Evolutionary conservation across 352 stramenopile genomes (phyloP).

Genomic region (Globisporangium abappressorium): DNA sequence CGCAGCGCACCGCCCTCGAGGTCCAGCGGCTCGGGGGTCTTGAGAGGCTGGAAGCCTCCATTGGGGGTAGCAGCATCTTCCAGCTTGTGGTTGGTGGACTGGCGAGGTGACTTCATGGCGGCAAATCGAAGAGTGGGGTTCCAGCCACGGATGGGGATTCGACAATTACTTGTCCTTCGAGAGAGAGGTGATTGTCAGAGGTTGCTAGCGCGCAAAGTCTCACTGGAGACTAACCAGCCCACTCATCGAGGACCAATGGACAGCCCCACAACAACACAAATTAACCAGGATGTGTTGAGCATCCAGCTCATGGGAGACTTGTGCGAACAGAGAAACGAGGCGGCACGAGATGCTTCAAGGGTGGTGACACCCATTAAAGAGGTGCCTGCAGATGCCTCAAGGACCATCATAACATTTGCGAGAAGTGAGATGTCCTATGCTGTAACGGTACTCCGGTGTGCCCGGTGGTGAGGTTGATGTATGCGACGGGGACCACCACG

Average conservation of each 20-base stretch:
- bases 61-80: neutral
- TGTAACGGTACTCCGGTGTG: neutral
- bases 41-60: slow-evolving; percentile 8
- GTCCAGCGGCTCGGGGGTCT: slow-evolving; percentile 5
- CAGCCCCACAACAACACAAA: neutral
- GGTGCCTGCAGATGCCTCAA: neutral
- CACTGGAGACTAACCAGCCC: too few relatives aligned
- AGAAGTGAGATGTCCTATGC: neutral
- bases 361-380: neutral
- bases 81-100: neutral
- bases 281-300: neutral
- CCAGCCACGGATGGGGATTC: neutral
- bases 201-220: too few relatives aligned
- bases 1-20: slow-evolving; percentile 19
- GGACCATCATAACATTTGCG: neutral
- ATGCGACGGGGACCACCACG: neutral
- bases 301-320: neutral
- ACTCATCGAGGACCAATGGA: neutral
- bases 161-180: neutral
- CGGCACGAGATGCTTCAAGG: neutral
- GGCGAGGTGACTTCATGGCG: slow-evolving; percentile 1
- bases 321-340: neutral
- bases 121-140: neutral
- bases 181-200: neutral
- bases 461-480: neutral